Evolutionary conservation across 768 basidiomycete genomes (phyloP), one percentile per base, ranked within the genome.

Genomic region (Kwoniella heveanensis): DNA sequence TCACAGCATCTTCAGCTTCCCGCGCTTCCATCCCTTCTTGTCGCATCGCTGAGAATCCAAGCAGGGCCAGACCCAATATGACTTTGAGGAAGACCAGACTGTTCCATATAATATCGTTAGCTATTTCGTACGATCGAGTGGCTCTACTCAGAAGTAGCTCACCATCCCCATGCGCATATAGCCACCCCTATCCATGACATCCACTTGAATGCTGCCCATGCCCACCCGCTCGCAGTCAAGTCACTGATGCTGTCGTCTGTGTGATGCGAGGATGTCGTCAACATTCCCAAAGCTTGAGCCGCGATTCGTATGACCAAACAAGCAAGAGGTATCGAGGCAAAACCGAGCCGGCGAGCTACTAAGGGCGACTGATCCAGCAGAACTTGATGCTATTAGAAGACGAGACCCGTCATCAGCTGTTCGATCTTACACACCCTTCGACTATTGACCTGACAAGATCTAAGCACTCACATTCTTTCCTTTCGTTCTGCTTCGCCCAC

Each of bases 281-380:
- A 30, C 79, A 83, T 83, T 13, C 80, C 79, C 36, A 82, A 59
- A 2, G 80, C 81, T 62, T 83, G 83, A 24, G 74, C 72, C 46
- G 74, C 67, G 7, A 83, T 78, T 0, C 82, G 75, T 15, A 83
- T 74, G 27, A 82, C 80, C 19, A 98, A 83, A 24, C 91, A 91
- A 0, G 92, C 92, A 1, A 98, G 84, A 0, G 96, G 96, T 22
- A 98, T 83, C 0, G 93, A 87, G 1, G 96, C 90, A 78, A 98
- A 96, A 17, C 96, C 96, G 9, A 99, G 84, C 6, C 96, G 86
- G 2, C 95, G 88, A 1, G 94, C 91, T 30, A 98, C 92, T 5
- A 94, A 84, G 6, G 94, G 94, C 1, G 94, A 94, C 76, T 96
- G 94, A 74, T 99, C 96, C 21, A 96, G 91, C 64, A 94, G 92